These are phyloP conservation scores for Rosa hybrid DNA, from an alignment of 331 rosid species.

Conservation along the genomic window DNA sequence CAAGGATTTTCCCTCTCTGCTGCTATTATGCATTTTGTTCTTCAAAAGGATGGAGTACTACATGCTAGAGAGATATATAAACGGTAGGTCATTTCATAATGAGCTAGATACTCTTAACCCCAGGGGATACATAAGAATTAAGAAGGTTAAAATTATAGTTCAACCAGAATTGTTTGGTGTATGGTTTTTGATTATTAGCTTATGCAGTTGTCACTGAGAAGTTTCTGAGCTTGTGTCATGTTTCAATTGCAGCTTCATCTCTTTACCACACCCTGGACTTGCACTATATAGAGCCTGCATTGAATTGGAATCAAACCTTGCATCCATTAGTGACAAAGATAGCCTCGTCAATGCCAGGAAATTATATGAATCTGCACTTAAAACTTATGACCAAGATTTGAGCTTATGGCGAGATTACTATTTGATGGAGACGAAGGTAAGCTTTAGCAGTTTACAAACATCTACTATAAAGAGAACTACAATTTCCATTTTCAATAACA, in stretches of 20 bases:
- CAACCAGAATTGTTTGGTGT: background rate
- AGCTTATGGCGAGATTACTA: constrained; percentile 75
- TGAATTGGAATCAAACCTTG: constrained; percentile 74
- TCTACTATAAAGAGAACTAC: background rate
- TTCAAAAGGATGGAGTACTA: constrained; percentile 73
- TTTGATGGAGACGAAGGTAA: constrained; percentile 70
- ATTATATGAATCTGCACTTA: constrained; percentile 69
- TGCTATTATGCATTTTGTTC: constrained; percentile 47
- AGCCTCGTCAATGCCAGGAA: constrained; percentile 66
- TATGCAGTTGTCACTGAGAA: too few relatives aligned
- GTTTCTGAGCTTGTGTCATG: too few relatives aligned
- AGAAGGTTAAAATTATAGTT: background rate
- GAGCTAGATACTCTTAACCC: background rate
- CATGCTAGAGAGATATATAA: constrained; percentile 67
- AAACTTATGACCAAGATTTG: constrained; percentile 46
- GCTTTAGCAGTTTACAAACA: background rate
- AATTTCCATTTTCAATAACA: background rate
- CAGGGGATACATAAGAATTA: background rate
- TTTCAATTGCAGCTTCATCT: constrained; percentile 61
- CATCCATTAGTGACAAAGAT: constrained; percentile 62
- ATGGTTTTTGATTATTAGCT: too few relatives aligned
- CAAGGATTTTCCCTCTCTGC: too few relatives aligned
- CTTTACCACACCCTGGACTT: constrained; percentile 74
- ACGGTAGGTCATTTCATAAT: constrained; percentile 46
- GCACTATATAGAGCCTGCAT: constrained; percentile 47